phyloP scores from a whole-genome alignment of 2,329 filamentous ascomycete genomes.

The Passalora sequoiae region DNA sequence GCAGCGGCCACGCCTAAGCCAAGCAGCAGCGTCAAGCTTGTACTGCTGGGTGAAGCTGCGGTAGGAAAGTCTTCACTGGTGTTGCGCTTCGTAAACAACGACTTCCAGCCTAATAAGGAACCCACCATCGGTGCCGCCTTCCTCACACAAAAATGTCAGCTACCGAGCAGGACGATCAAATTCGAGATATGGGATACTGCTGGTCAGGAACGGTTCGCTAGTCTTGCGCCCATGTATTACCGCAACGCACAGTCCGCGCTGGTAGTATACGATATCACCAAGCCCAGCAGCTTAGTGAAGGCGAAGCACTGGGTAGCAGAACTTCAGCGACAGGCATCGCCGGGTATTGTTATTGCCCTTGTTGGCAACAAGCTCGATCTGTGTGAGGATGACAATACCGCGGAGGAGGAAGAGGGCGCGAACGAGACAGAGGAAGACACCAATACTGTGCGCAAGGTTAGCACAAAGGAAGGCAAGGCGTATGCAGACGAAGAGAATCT shows the following conservation, averaged over 20 bases:
- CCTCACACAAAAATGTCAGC: conserved; percentile 96
- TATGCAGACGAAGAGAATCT: conserved; percentile 94
- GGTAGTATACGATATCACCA: conserved; percentile 97
- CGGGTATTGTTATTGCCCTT: conserved; percentile 92
- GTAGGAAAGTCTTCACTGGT: conserved; percentile 99
- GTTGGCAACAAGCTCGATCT: conserved; percentile 97
- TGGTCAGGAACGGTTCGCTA: conserved; percentile 94
- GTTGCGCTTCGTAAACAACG: conserved; percentile 97
- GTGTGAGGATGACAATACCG: conserved; percentile 47
- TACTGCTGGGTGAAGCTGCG: conserved; percentile 92
- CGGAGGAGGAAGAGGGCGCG: conserved; percentile 42
- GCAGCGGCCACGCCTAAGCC: conserved; percentile 68
- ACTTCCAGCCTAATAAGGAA: conserved; percentile 99
- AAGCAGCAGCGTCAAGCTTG: conserved; percentile 99
- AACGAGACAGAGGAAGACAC: conserved; percentile 41
- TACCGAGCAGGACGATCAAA: conserved; percentile 74
- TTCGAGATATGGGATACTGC: conserved; percentile 92
- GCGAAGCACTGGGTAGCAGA: conserved; percentile 99
- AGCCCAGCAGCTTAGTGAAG: conserved; percentile 89
- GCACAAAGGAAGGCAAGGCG: conserved; percentile 81
- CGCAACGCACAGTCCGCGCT: conserved; percentile 96
- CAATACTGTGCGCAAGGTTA: conserved; percentile 74
- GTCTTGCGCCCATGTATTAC: conserved; percentile 98
- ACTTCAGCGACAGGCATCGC: conserved; percentile 89
- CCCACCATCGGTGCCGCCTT: conserved; percentile 98